Evolutionary conservation across 805 yeast genomes (phyloP).

Genomic region (Suhomyces pyralidae): DNA sequence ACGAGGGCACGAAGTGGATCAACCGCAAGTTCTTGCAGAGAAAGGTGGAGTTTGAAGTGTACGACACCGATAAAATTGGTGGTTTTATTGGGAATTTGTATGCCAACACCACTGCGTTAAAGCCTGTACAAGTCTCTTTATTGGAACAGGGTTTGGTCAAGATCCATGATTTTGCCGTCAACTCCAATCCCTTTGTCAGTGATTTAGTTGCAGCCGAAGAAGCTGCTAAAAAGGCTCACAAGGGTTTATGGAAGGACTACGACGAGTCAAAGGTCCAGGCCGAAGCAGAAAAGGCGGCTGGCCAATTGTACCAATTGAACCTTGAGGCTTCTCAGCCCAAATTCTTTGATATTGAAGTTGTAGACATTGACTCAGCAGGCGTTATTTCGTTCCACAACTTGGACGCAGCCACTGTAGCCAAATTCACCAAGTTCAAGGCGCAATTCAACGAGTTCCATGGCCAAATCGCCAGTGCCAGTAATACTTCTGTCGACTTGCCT

Average conservation of each 20-base stretch:
- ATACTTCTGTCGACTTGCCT: conserved; percentile 36
- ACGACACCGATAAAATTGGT: conserved; percentile 72
- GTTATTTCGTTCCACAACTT: conserved; percentile 45
- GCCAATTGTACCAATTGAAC: conserved; percentile 17
- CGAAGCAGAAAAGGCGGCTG: conserved; percentile 21
- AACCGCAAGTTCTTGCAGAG: conserved; percentile 61
- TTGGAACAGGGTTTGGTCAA: conserved; percentile 62
- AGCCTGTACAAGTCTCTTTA: conserved; percentile 57
- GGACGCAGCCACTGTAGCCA: conserved; percentile 34
- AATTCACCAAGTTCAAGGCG: conserved; percentile 44
- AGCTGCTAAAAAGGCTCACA: conserved; percentile 49
- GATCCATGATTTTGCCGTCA: conserved; percentile 63
- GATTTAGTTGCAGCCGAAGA: conserved; percentile 62
- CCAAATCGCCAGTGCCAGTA: conserved; percentile 35
- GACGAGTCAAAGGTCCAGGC: conserved; percentile 41
- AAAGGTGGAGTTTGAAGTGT: conserved; percentile 67
- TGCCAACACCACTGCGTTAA: conserved; percentile 42
- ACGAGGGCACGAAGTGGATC: conserved; percentile 53
- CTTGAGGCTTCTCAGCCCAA: conserved; percentile 34
- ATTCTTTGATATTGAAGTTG: conserved; percentile 52
- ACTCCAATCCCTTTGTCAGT: conserved; percentile 51
- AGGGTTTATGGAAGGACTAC: conserved; percentile 69
- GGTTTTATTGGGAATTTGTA: conserved; percentile 74
- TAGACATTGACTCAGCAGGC: conserved; percentile 46
- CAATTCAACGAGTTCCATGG: conserved; percentile 45